A percentile compares a stretch with the other conserved stretches of the same genome.
Evolutionary conservation across 1,284 basidiomycete genomes (phyloP).

Genomic region (Puccinia novopanici): DNA sequence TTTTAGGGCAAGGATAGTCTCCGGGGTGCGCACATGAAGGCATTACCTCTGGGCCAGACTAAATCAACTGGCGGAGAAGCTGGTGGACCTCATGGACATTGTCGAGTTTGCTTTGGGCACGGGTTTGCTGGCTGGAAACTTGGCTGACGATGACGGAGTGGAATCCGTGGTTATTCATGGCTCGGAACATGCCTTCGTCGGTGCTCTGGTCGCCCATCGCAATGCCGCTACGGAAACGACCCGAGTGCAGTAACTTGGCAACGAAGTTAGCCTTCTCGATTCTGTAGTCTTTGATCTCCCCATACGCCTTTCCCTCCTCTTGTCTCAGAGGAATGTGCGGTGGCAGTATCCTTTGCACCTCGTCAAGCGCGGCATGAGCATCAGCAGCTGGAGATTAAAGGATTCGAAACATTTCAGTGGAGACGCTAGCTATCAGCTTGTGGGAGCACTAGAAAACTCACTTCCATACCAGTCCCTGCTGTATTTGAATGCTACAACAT

Average conservation of each 20-base stretch:
- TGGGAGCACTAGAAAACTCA: neutral
- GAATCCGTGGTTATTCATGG: neutral
- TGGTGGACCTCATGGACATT: neutral
- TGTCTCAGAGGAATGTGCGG: neutral
- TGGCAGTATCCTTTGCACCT: too few species aligned
- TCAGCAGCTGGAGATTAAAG: too few species aligned
- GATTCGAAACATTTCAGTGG: neutral
- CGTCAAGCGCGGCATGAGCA: too few species aligned
- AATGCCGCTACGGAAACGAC: neutral
- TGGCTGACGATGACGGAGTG: neutral
- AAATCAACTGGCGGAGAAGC: neutral
- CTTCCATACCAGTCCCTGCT: neutral
- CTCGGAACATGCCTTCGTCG: constrained; percentile 5
- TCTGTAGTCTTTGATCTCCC: neutral
- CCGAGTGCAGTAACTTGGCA: neutral
- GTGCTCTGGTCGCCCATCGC: neutral
- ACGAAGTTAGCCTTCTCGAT: neutral
- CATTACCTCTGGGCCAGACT: too few species aligned
- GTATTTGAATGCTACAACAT: neutral
- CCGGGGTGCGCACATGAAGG: too few species aligned
- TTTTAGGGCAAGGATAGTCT: too few species aligned
- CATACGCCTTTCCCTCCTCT: neutral
- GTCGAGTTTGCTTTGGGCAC: neutral
- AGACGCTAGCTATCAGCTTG: neutral
- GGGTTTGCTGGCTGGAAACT: neutral